Evolutionary conservation across 192 early-diverging fungal genomes (phyloP), one percentile per base, ranked within the genome.

Genomic region (Umbelopsis vinacea): DNA sequence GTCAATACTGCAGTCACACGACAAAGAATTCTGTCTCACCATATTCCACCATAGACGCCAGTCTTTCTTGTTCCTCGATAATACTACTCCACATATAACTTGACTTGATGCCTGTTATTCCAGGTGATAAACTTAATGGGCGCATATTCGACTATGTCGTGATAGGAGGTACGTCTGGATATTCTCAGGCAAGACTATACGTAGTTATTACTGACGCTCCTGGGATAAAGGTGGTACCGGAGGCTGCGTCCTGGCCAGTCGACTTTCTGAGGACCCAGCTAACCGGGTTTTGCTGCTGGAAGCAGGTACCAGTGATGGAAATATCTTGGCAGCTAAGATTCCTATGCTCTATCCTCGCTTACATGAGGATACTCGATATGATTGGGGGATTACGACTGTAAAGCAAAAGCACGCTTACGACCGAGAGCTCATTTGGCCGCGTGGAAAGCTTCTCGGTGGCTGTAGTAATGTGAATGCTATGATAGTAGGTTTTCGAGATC

Each of bases 391-490:
- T 8, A 26, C 23, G 15, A 63, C 57, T 14, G 57, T 63, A 4
- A 63, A 63, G 57, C 57, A 63, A 37, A 63, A 63, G 33, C 33
- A 63, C n/a, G 57, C 57, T 14, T 19, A 63, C 35, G 57, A 63
- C n/a, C 57, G 57, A 63, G 29, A 63, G 12, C 33, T 63, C 12
- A 63, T 63, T 29, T 63, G 57, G 57, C 57, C 57, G 14, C 57
- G 57, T 4, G 57, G 57, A 22, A 63, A 63, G 33, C 23, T 63
- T 26, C 33, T 63, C 14, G 57, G 57, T 14, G 57, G 57, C 10
- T 63, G 57, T 26, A 63, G 57, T 63, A 63, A 63, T 8, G 57
- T 63, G 1, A 63, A 63, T 35, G 57, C 57, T 33, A 63, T 63
- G 57, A 63, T 63, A 37, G 57, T 63, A 63, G 35, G 57, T 50